A percentile compares a stretch with the other conserved stretches of the same genome.
phyloP scores from a whole-genome alignment of 2,329 filamentous ascomycete genomes.

The Phialophora verrucosa region DNA sequence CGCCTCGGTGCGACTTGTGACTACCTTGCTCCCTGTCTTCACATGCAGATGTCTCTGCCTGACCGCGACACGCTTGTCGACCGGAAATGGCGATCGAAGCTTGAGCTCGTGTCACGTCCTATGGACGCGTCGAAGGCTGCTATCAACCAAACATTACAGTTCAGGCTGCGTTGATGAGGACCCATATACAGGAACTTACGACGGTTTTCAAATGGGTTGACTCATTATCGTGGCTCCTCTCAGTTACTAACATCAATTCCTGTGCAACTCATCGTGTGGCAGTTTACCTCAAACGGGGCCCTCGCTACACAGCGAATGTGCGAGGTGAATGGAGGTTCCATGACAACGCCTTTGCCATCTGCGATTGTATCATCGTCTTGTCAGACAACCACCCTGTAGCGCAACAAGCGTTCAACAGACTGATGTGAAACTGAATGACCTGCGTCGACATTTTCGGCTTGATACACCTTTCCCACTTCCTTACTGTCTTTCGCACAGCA shows the following conservation, averaged over 20 bases:
- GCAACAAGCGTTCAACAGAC: neutral
- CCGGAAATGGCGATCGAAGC: neutral
- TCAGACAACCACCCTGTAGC: neutral
- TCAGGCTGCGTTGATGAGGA: neutral
- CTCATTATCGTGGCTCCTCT: neutral
- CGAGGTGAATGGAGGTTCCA: neutral
- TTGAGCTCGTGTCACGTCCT: neutral
- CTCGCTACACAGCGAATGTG: neutral
- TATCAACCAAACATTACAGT: neutral
- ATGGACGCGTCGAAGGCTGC: neutral
- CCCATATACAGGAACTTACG: neutral
- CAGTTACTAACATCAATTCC: neutral
- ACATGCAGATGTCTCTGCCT: neutral
- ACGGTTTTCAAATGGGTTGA: neutral
- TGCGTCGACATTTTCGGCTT: neutral
- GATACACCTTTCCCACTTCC: neutral
- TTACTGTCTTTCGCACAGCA: neutral
- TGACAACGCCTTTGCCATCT: neutral
- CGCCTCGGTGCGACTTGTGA: neutral
- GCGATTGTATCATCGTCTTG: neutral
- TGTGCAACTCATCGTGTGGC: neutral
- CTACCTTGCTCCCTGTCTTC: neutral
- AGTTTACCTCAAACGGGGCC: neutral
- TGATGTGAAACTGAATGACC: neutral
- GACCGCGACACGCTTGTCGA: neutral